These are phyloP conservation scores for Phialophora chinensis DNA, from an alignment of 2,329 filamentous ascomycete genomes.

Conservation along the genomic window DNA sequence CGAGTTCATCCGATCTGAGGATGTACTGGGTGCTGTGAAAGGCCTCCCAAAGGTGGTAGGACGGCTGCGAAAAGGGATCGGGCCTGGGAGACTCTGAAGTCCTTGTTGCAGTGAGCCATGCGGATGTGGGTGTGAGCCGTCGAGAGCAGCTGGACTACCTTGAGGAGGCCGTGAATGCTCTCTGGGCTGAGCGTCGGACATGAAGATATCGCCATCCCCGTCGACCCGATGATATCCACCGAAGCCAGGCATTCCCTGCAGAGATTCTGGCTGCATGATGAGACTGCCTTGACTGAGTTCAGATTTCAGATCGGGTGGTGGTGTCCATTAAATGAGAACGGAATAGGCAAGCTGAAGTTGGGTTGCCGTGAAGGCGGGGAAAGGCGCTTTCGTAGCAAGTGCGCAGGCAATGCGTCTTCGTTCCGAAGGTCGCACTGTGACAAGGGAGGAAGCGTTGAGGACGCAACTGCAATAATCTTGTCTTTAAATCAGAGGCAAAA, in stretches of 20 bases:
- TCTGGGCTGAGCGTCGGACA: neutral
- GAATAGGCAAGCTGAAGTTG: neutral
- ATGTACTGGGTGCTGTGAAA: neutral
- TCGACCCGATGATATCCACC: neutral
- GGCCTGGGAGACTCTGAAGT: neutral
- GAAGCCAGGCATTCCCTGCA: neutral
- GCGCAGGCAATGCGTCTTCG: neutral
- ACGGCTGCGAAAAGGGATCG: neutral
- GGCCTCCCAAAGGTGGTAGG: neutral
- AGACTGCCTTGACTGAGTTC: neutral
- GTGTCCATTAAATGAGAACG: neutral
- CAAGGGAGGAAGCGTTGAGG: neutral
- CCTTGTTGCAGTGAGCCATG: neutral
- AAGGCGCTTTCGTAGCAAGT: neutral
- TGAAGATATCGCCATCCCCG: conserved; percentile 7
- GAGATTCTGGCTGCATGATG: neutral
- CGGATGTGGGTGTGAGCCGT: neutral
- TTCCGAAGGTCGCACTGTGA: neutral
- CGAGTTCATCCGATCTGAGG: neutral
- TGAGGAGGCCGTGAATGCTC: neutral
- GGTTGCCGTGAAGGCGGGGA: neutral
- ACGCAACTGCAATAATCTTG: neutral
- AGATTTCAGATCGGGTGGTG: neutral
- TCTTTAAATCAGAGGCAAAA: neutral
- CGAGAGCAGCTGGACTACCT: neutral